These are phyloP conservation scores for Gillenia trifoliata DNA, from an alignment of 306 rosid genomes.

Conservation along the genomic window DNA sequence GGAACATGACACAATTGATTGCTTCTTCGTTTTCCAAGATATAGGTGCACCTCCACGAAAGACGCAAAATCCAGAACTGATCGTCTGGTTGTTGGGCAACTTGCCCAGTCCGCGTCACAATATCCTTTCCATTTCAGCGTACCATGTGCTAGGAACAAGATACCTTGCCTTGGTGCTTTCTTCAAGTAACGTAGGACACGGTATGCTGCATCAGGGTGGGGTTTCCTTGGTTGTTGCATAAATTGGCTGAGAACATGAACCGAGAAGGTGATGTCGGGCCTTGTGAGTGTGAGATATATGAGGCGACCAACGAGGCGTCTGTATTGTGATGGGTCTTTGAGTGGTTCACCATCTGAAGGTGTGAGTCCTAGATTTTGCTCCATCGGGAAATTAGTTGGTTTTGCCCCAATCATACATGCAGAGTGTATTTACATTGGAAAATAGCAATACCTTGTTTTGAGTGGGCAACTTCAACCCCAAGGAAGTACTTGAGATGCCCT, in stretches of 20 bases:
- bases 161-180: background rate
- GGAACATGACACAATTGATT: background rate
- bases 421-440: background rate
- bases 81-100: no score
- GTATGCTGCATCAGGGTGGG: background rate
- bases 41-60: background rate
- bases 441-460: background rate
- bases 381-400: background rate
- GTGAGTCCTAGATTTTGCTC: background rate
- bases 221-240: background rate
- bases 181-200: background rate
- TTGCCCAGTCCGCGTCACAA: background rate
- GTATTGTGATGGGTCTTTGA: background rate
- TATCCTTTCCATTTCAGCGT: background rate
- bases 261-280: background rate
- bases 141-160: background rate
- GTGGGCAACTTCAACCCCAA: background rate
- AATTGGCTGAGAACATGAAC: background rate
- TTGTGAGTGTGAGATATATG: background rate
- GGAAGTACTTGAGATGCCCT: no score
- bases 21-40: background rate
- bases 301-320: background rate
- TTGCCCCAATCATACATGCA: background rate
- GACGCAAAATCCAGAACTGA: no score
- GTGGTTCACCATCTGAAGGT: background rate